Base-by-base conservation (phyloP, 345 rosid species). In the Psidium friedrichsthalianum region DNA sequence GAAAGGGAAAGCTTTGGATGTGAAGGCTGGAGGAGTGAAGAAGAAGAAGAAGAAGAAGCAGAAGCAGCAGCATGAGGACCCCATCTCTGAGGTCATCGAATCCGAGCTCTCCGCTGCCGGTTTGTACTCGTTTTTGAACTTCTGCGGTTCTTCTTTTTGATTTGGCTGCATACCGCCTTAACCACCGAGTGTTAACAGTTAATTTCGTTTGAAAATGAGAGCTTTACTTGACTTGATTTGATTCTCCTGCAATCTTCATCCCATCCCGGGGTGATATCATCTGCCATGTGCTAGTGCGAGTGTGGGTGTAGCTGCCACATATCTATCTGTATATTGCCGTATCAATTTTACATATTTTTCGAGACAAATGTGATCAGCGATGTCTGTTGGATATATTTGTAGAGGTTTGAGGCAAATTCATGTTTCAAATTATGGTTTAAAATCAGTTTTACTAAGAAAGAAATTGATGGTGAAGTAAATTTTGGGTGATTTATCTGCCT, bases 1-100 rank as follows among this genome's bases (percentile, higher is more conserved):
- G 13, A 97, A 97, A 90, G 98, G 98, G 7, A 97, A 97, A 83
- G 95, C 98, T n/a, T 90, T 97, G 84, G 96, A 95, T 85, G 98
- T 97, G 87, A 95, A 95, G 89, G 93, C 96, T 84, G 98, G 95
- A 82, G 98, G 98, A 12, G 86, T 93, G 44, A 97, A 91, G 91
- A 96, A 93, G 94, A 95, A 97, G 94, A 97, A 94, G 92, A 95
- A 96, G 86, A 94, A 93, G 54, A 87, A 90, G 27, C 93, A 92
- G 93, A 90, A 91, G 84, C 92, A 82, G 21, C 82, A 90, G 3
- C 87, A 86, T 40, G 94, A 93, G 32, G 86, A 88, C 40, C 47
- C 15, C 69, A 82, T 89, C 88, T 84, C 90, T 74, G 86, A 89
- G 78, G 24, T 91, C 74, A 86, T 89, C 9, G 90, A 91, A 29